Conservation (phyloP, 169 alveolate species). For the Fabrea salina region DNA sequence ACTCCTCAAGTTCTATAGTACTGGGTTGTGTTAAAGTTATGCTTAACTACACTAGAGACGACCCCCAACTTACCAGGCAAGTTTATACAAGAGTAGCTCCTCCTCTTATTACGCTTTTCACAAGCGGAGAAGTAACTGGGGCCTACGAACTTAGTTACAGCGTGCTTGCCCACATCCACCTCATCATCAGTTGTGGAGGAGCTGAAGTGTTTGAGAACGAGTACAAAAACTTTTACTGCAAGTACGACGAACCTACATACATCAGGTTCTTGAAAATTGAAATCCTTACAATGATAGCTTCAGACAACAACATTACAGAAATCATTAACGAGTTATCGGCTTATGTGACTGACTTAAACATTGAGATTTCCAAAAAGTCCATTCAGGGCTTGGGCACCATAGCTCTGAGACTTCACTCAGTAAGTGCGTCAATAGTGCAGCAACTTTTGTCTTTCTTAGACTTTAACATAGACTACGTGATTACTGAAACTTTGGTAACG, state of each 20-base stretch:
- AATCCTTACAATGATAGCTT: conserved; percentile 73
- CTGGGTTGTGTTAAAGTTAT: conserved; percentile 90
- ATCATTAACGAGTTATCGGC: conserved; percentile 89
- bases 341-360: conserved; percentile 92
- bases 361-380: conserved; percentile 88
- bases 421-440: conserved; percentile 75
- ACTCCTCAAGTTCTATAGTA: conserved; percentile 93
- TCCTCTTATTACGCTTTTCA: conserved; percentile 80
- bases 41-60: conserved; percentile 75
- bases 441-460: conserved; percentile 68
- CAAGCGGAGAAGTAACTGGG: conserved; percentile 74
- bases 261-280: conserved; percentile 77
- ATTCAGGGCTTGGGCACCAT: conserved; percentile 88
- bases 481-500: conserved; percentile 79
- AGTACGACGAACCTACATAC: conserved; percentile 81
- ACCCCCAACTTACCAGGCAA: conserved; percentile 58
- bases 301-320: conserved; percentile 81
- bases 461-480: conserved; percentile 66
- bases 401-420: conserved; percentile 85
- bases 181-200: conserved; percentile 71
- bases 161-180: conserved; percentile 74
- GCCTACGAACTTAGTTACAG: conserved; percentile 73
- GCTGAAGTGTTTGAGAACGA: conserved; percentile 62
- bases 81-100: conserved; percentile 76
- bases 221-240: conserved; percentile 75